phyloP scores from a whole-genome alignment of 768 basidiomycete species.

The Suillus sp. region DNA sequence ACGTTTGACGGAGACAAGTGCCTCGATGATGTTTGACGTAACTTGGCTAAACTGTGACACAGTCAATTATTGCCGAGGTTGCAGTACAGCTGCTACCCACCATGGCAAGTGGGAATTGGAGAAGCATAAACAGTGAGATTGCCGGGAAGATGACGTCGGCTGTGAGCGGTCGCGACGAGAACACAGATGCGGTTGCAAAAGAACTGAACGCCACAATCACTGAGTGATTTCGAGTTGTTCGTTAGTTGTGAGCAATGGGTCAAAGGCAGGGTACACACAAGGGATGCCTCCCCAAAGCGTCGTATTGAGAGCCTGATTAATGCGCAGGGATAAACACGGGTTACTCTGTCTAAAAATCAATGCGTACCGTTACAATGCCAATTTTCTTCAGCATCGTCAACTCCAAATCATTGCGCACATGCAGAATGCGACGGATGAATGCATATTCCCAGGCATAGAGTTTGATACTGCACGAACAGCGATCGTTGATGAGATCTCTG shows the following conservation, averaged over 20 bases:
- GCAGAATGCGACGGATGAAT: constrained; percentile 77
- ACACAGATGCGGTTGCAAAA: constrained; percentile 69
- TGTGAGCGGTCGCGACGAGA: constrained; percentile 70
- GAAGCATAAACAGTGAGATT: constrained; percentile 85
- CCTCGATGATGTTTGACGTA: constrained; percentile 82
- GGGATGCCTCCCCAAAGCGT: constrained; percentile 73
- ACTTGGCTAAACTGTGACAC: constrained; percentile 62
- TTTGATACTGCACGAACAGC: constrained; percentile 61
- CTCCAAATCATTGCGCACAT: constrained; percentile 82
- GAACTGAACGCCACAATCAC: constrained; percentile 83
- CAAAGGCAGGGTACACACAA: constrained; percentile 28
- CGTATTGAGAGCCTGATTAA: constrained; percentile 54
- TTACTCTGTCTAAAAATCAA: background rate
- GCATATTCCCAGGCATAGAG: constrained; percentile 95
- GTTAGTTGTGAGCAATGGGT: background rate
- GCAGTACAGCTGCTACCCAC: constrained; percentile 39
- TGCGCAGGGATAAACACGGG: background rate
- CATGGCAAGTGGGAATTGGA: constrained; percentile 87
- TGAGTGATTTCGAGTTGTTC: constrained; percentile 20
- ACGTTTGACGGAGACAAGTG: constrained; percentile 80
- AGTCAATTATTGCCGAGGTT: constrained; percentile 9
- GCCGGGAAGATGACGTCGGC: constrained; percentile 95
- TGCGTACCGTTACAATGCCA: constrained; percentile 65
- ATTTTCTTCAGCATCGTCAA: constrained; percentile 82
- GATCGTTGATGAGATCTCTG: background rate